Evolutionary conservation across 805 yeast genomes (phyloP).

Genomic region (Kregervanrija delftensis): DNA sequence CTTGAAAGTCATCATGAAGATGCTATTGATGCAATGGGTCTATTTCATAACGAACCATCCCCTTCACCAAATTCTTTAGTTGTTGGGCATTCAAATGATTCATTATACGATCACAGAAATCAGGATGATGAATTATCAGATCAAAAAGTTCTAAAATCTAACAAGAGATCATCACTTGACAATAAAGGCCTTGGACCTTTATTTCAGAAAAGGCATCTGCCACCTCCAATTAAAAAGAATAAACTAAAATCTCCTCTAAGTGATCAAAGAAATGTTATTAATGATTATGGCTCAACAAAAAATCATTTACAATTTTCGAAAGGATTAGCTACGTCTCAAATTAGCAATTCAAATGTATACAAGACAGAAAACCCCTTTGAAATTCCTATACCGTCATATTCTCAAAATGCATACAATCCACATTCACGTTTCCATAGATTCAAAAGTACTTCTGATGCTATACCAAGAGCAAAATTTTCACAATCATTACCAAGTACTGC

Average conservation of each 20-base stretch:
- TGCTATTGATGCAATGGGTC: constrained; percentile 11
- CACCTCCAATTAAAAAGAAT: too few species aligned
- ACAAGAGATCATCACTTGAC: neutral
- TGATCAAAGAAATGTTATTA: too few species aligned
- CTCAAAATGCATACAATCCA: neutral
- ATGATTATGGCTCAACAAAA: too few species aligned
- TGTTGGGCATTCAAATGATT: neutral
- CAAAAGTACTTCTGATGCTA: too few species aligned
- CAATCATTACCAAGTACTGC: constrained; percentile 1
- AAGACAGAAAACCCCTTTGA: constrained; percentile 15
- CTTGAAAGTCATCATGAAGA: constrained; percentile 3
- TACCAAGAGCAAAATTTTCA: too few species aligned
- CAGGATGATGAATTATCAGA: constrained; percentile 2
- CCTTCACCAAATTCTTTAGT: neutral
- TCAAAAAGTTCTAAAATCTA: constrained; percentile 5
- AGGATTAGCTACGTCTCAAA: neutral
- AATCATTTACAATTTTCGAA: too few species aligned
- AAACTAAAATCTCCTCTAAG: too few species aligned
- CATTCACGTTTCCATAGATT: neutral
- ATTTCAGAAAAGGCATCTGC: too few species aligned
- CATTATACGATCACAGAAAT: constrained; percentile 6
- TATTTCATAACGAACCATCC: constrained; percentile 4
- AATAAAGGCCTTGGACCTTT: too few species aligned
- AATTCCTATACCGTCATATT: neutral
- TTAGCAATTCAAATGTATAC: constrained; percentile 3